phyloP scores from a whole-genome alignment of 2,329 filamentous ascomycete species.

The Lecanosticta acicola region DNA sequence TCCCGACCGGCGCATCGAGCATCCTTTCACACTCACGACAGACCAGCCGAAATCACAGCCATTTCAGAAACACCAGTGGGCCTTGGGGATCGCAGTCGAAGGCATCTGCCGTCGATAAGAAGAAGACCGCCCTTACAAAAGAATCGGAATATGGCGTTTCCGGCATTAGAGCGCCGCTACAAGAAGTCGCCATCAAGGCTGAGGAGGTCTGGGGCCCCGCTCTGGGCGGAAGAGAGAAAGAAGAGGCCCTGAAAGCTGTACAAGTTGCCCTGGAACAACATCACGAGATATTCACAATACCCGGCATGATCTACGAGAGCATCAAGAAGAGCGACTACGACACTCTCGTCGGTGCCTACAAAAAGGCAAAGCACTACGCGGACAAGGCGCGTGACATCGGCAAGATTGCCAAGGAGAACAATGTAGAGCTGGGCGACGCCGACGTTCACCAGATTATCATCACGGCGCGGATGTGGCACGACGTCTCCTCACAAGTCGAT shows the following conservation, averaged over 20 bases:
- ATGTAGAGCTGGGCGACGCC: constrained; percentile 61
- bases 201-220: constrained; percentile 98
- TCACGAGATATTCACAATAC: constrained; percentile 75
- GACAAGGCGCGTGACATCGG: constrained; percentile 70
- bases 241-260: constrained; percentile 76
- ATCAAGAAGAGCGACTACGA: constrained; percentile 92
- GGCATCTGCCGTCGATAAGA: constrained; percentile 48
- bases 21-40: constrained; percentile 57
- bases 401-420: constrained; percentile 46
- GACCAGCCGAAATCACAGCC: constrained; percentile 55
- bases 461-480: constrained; percentile 89
- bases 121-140: constrained; percentile 86
- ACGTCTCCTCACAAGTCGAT: constrained; percentile 82
- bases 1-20: constrained; percentile 9
- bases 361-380: constrained; percentile 71
- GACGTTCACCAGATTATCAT: constrained; percentile 83
- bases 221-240: constrained; percentile 82
- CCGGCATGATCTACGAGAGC: constrained; percentile 68
- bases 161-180: constrained; percentile 79
- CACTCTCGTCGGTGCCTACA: constrained; percentile 77
- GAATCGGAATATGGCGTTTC: constrained; percentile 87
- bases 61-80: constrained; percentile 34
- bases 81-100: constrained; percentile 36
- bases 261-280: constrained; percentile 71
- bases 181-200: constrained; percentile 87